Evolutionary conservation across 2,329 filamentous ascomycete species (phyloP), one percentile per base, ranked within the genome.

Genomic region (Talaromyces sp.): DNA sequence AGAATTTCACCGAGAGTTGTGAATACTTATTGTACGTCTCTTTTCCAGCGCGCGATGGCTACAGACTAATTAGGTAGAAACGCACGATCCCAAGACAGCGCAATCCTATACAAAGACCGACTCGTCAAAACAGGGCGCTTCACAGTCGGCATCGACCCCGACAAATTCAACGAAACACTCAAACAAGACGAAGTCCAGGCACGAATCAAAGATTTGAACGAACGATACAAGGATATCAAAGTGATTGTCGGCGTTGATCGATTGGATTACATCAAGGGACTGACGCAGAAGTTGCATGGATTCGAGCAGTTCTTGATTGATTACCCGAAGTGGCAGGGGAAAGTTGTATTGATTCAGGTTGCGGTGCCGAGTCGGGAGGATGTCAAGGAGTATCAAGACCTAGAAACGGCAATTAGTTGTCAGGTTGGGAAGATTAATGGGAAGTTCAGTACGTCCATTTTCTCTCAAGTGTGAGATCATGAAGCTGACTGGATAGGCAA

Each of bases 201-300:
- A 68, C 91, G 93, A 62, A 96, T 97, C 68, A 86, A 86, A 4
- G 85, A 89, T 0, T 83, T 97, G 1, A 86, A 89, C 72, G 88
- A 89, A 72, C 93, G 93, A 76, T 98, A 97, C 73, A 88, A 93
- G 68, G 93, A 91, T 45, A 89, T 95, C 69, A 96, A 95, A 80
- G 85, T 97, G 66, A 94, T 98, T 66, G 91, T 97, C 40, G 93
- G 94, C 67, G 93, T 97, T 53, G 93, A 98, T 76, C 89, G 94
- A 45, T 85, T 97, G 58, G 93, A 98, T 78, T 97, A 97, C 78
- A 97, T 97, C 86, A 97, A 98, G 80, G 93, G 94, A 65, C 91
- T 98, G 7, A 92, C 92, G 0, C 93, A 97, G 79, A 98, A 98
- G 76, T 83, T 98, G 5, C 92, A 96, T 73, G 93, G 93, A 0